These are phyloP conservation scores for Nymphaea colorata DNA, from an alignment of 164 flowering plant species.

Conservation along the genomic window DNA sequence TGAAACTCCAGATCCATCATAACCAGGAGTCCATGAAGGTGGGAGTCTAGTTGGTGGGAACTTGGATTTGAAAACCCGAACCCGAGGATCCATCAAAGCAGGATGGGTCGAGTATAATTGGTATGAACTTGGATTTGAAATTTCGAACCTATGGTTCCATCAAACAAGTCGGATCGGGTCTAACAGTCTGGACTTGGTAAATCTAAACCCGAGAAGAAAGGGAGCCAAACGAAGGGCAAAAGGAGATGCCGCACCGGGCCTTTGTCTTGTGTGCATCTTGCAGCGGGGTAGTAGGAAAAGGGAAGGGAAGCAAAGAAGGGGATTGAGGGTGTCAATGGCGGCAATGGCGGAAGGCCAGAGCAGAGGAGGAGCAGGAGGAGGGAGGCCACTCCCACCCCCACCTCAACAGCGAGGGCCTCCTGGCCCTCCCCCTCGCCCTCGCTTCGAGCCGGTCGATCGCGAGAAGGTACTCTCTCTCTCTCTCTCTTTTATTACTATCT, in stretches of 20 bases:
- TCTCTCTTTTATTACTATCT: background rate
- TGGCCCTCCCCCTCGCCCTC: constrained; percentile 29
- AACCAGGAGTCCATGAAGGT: too few species aligned
- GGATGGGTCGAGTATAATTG: too few species aligned
- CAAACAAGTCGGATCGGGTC: too few species aligned
- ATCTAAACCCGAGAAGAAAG: too few species aligned
- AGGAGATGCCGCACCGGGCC: background rate
- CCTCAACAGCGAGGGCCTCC: constrained; percentile 25
- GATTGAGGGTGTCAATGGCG: constrained; percentile 8
- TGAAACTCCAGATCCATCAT: too few species aligned
- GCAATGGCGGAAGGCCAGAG: constrained; percentile 20
- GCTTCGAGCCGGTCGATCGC: constrained; percentile 47
- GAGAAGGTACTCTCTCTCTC: constrained; percentile 20
- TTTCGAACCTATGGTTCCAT: too few species aligned
- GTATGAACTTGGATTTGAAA: too few species aligned
- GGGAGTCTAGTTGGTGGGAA: too few species aligned
- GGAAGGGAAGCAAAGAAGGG: background rate
- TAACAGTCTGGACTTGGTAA: too few species aligned
- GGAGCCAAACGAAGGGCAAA: too few species aligned
- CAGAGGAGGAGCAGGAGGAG: constrained; percentile 12
- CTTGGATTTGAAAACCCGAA: too few species aligned
- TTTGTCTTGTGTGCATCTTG: background rate
- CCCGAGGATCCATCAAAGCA: too few species aligned
- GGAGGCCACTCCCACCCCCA: constrained; percentile 19
- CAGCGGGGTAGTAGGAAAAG: background rate